Evolutionary conservation across 2,329 filamentous ascomycete species (phyloP).

Genomic region (Ceratocystis diversiconidia): DNA sequence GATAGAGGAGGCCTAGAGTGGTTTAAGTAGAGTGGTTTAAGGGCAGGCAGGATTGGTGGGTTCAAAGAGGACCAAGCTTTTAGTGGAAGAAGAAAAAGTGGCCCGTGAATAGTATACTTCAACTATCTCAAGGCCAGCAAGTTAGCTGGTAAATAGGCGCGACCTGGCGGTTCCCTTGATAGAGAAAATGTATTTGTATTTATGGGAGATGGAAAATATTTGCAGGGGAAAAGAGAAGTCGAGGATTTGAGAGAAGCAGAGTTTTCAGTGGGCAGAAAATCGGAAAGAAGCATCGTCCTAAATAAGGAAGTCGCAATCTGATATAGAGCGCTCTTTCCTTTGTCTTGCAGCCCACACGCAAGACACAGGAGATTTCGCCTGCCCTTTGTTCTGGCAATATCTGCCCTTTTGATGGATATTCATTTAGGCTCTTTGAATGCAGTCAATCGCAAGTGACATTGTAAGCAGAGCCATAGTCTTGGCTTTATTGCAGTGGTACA

Average conservation of each 20-base stretch:
- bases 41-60: background rate
- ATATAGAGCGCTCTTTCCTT: background rate
- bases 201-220: too few species aligned
- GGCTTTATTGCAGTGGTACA: background rate
- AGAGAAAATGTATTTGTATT: too few species aligned
- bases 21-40: background rate
- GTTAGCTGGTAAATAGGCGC: background rate
- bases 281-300: background rate
- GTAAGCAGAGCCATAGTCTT: background rate
- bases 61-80: conserved; percentile 4
- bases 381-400: background rate
- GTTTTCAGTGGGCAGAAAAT: background rate
- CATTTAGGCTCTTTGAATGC: background rate
- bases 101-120: background rate
- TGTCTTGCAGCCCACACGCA: background rate
- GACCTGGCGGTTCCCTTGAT: too few species aligned
- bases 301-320: background rate
- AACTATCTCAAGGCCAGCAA: too few species aligned
- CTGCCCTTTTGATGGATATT: background rate
- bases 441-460: background rate
- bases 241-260: background rate
- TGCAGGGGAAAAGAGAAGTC: background rate
- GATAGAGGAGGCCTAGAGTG: background rate
- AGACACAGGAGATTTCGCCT: background rate
- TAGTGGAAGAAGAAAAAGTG: background rate